Conservation (phyloP, 805 yeast genomes). For the Maudiozyma barnettii region DNA sequence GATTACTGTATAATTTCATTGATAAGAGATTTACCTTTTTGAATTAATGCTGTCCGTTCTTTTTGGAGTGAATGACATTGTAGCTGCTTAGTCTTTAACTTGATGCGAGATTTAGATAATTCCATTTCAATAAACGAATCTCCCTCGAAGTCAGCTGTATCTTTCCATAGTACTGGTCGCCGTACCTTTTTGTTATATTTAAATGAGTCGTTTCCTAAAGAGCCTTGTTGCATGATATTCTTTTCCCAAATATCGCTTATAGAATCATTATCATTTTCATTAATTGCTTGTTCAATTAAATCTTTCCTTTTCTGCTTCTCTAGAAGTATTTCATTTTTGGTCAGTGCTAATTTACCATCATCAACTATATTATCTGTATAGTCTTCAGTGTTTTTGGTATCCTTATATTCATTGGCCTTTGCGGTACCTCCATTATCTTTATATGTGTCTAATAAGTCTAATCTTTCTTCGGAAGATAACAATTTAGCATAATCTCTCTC, state of each 20-base stretch:
- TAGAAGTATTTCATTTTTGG: slow-evolving; percentile 9
- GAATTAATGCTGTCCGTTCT: background rate
- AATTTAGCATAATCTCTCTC: slow-evolving; percentile 23
- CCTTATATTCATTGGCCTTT: slow-evolving; percentile 9
- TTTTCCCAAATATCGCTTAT: slow-evolving; percentile 11
- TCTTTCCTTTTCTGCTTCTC: slow-evolving; percentile 9
- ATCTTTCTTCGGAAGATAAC: slow-evolving; percentile 21
- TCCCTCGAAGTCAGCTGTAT: slow-evolving; percentile 2
- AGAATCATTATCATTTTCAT: slow-evolving; percentile 2
- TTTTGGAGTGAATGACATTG: slow-evolving; percentile 5
- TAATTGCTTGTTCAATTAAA: slow-evolving; percentile 17
- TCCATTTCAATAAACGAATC: background rate
- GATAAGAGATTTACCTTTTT: background rate
- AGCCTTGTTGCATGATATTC: slow-evolving; percentile 4
- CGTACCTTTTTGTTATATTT: background rate
- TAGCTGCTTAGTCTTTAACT: slow-evolving; percentile 5
- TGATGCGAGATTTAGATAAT: slow-evolving; percentile 4
- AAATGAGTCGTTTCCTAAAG: background rate
- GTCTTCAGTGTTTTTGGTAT: slow-evolving; percentile 5
- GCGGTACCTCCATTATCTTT: slow-evolving; percentile 11
- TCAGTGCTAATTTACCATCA: slow-evolving; percentile 22
- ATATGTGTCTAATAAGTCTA: slow-evolving; percentile 17
- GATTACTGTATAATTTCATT: too few relatives aligned
- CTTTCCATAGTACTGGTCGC: slow-evolving; percentile 6
- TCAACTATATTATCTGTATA: slow-evolving; percentile 12